Evolutionary conservation across 2,329 filamentous ascomycete genomes (phyloP), one percentile per base, ranked within the genome.

Genomic region (Fusarium bulbicola): DNA sequence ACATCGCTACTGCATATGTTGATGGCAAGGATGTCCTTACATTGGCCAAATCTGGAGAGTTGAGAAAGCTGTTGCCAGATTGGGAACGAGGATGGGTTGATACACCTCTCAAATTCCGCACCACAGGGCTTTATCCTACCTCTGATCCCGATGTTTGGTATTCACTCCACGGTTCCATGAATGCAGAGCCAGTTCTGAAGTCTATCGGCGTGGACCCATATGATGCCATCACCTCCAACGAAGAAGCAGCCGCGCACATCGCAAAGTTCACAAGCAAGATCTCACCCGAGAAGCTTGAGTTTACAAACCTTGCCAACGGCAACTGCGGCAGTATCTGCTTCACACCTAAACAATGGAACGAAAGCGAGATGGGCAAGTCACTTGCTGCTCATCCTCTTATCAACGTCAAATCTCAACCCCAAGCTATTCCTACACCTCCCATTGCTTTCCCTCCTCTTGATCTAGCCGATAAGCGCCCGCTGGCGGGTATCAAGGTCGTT

Each of bases 151-250:
- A 81, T 2, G 81, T 83, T 1, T 87, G 84, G 84, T 89, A 86
- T 74, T 85, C 85, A 16, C 79, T 89, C 2, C 85, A 88, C 59
- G 86, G 86, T 10, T 87, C 84, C 2, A 79, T 88, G 49, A 76
- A 86, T 40, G 83, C 85, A 85, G 18, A 81, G n/a, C 62, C 82
- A 5, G 84, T 84, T 1, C 80, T 88, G 3, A 73, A 79, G 32
- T 82, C 84, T n/a, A 83, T 88, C 47, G 85, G 84, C 9, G 81
- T 88, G 1, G 26, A 64, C 21, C 67, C 59, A 10, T 50, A 59
- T 1, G 40, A 60, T 28, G 11, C 43, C 15, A 54, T 61, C 11
- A 24, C 58, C 3, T 56, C 85, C 2, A 72, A 66, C 5, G 77
- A 76, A 15, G 76, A 79, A 12, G 78, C 76, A 1, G 71, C 74